Conservation (phyloP, 768 basidiomycete species). For the Suillus clintonianus region DNA sequence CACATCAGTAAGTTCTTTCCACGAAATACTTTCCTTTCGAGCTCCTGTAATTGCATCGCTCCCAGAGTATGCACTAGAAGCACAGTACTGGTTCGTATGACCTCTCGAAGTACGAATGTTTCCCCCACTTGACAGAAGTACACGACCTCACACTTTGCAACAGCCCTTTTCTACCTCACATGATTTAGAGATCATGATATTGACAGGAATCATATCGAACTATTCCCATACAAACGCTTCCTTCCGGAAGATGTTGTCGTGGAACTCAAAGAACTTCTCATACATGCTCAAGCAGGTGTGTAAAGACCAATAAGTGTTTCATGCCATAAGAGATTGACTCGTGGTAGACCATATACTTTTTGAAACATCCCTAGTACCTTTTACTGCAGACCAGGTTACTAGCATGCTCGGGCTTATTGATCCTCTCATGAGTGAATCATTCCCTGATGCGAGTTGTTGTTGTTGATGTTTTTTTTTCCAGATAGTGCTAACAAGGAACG, state of each 20-base stretch:
- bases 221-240: conserved; percentile 17
- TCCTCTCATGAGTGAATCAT: conserved; percentile 33
- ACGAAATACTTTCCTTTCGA: neutral
- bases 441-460: too few relatives aligned
- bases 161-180: neutral
- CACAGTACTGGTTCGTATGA: conserved; percentile 26
- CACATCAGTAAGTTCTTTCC: conserved; percentile 40
- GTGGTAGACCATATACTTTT: conserved; percentile 41
- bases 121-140: neutral
- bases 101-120: neutral
- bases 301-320: neutral
- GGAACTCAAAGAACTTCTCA: conserved; percentile 4
- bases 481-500: neutral
- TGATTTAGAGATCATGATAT: neutral
- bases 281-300: conserved; percentile 8
- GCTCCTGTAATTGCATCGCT: neutral
- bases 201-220: conserved; percentile 1
- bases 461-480: neutral
- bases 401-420: conserved; percentile 34
- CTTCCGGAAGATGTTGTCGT: conserved; percentile 12
- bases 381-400: conserved; percentile 34
- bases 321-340: neutral
- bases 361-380: conserved; percentile 38
- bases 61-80: conserved; percentile 24
- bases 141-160: neutral